phyloP scores from a whole-genome alignment of 805 yeast genomes.

The Zygotorulaspora sp. region DNA sequence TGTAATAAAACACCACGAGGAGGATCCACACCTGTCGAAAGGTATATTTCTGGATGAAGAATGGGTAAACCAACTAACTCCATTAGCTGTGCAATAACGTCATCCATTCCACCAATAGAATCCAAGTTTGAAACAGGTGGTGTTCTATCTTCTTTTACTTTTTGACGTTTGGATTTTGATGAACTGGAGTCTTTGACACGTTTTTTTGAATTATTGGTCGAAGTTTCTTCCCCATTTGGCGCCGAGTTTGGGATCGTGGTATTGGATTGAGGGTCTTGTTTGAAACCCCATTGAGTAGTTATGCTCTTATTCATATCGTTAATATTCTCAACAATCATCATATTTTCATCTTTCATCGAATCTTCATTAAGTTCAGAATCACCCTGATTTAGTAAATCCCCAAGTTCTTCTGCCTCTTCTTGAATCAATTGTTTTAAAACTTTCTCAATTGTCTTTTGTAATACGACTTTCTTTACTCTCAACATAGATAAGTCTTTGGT shows the following conservation, averaged over 20 bases:
- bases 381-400: conserved; percentile 21
- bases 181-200: conserved; percentile 43
- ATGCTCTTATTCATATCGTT: conserved; percentile 76
- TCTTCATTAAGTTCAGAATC: conserved; percentile 29
- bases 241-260: conserved; percentile 5
- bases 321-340: conserved; percentile 61
- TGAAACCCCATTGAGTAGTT: conserved; percentile 60
- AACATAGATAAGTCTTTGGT: conserved; percentile 60
- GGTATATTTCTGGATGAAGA: conserved; percentile 86
- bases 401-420: conserved; percentile 58
- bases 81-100: conserved; percentile 77
- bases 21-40: conserved; percentile 87
- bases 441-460: conserved; percentile 61
- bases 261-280: conserved; percentile 18
- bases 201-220: conserved; percentile 40
- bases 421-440: conserved; percentile 51
- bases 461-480: conserved; percentile 59
- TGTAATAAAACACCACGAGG: conserved; percentile 91
- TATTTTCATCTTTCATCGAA: conserved; percentile 36
- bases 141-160: conserved; percentile 50
- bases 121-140: conserved; percentile 67
- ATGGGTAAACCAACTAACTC: conserved; percentile 91
- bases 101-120: conserved; percentile 85
- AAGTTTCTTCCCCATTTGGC: conserved; percentile 13
- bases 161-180: conserved; percentile 39